Conservation (phyloP, 306 rosid genomes). For the Sesbania bispinosa region DNA sequence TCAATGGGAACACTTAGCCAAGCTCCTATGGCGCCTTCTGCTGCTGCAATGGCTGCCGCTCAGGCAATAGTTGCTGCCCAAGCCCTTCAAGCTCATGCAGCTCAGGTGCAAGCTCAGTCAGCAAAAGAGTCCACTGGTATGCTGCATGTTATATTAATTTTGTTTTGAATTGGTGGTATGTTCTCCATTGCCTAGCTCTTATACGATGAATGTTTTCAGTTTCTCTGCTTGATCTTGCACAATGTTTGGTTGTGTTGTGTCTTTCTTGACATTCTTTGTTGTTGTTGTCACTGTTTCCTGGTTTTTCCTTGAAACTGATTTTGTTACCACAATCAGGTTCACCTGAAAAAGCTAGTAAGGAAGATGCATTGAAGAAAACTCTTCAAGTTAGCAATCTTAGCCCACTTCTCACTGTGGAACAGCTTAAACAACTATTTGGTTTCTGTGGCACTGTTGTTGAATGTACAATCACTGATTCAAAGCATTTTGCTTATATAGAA, state of each 20-base stretch:
- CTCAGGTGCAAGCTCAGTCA: constrained; percentile 84
- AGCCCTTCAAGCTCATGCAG: constrained; percentile 99
- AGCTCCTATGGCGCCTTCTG: constrained; percentile 99
- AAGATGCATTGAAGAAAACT: constrained; percentile 76
- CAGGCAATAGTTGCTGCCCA: constrained; percentile 99
- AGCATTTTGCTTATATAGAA: constrained; percentile 98
- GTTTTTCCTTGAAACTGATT: constrained; percentile 14
- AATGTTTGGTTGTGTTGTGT: not conserved
- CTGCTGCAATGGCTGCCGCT: constrained; percentile 99
- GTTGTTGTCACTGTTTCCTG: not conserved
- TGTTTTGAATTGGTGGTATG: not conserved
- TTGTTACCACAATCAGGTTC: constrained; percentile 50
- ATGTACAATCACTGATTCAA: constrained; percentile 89
- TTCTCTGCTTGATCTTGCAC: constrained; percentile 4
- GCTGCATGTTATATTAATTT: constrained; percentile 34
- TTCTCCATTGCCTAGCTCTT: not conserved
- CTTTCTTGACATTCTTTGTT: not conserved
- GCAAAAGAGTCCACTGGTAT: constrained; percentile 81
- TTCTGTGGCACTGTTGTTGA: constrained; percentile 96
- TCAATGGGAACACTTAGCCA: constrained; percentile 90
- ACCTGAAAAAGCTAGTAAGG: constrained; percentile 70
- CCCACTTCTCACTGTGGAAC: constrained; percentile 95
- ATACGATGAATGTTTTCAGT: not conserved
- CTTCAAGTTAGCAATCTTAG: constrained; percentile 99
- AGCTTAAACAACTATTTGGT: constrained; percentile 90